phyloP scores from a whole-genome alignment of 495 filamentous ascomycete species.

The Rhypophila decipiens region DNA sequence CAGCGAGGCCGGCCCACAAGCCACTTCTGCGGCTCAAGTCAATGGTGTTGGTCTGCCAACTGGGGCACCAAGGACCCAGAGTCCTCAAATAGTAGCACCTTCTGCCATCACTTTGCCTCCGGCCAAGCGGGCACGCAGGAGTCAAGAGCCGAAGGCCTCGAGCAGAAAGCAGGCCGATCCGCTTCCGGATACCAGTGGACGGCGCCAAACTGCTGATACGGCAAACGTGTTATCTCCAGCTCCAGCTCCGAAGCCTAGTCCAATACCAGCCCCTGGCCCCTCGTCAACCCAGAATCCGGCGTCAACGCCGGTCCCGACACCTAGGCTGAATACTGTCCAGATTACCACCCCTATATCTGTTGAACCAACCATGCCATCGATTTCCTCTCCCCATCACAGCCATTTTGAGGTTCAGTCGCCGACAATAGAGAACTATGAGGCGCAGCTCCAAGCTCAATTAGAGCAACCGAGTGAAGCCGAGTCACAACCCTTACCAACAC shows the following conservation, averaged over 20 bases:
- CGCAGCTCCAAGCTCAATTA: constrained; percentile 26
- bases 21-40: too few species aligned
- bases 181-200: background rate
- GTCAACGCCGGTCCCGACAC: background rate
- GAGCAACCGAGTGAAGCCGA: constrained; percentile 21
- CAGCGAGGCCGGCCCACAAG: too few species aligned
- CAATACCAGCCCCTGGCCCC: background rate
- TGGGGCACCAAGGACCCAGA: background rate
- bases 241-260: background rate
- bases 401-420: constrained; percentile 27
- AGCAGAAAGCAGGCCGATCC: constrained; percentile 5
- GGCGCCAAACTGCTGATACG: background rate
- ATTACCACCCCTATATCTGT: constrained; percentile 2
- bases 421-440: constrained; percentile 25
- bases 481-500: constrained; percentile 6
- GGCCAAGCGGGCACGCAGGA: constrained; percentile 22
- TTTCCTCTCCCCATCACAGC: constrained; percentile 15
- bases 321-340: constrained; percentile 3
- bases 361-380: constrained; percentile 12
- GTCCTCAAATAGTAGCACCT: background rate
- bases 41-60: background rate
- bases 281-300: background rate
- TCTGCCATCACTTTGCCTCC: constrained; percentile 5
- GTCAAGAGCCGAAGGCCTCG: constrained; percentile 10
- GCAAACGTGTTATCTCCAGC: background rate